Conservation (phyloP, 2,329 filamentous ascomycete genomes). For the Pyrenochaeta sp. region DNA sequence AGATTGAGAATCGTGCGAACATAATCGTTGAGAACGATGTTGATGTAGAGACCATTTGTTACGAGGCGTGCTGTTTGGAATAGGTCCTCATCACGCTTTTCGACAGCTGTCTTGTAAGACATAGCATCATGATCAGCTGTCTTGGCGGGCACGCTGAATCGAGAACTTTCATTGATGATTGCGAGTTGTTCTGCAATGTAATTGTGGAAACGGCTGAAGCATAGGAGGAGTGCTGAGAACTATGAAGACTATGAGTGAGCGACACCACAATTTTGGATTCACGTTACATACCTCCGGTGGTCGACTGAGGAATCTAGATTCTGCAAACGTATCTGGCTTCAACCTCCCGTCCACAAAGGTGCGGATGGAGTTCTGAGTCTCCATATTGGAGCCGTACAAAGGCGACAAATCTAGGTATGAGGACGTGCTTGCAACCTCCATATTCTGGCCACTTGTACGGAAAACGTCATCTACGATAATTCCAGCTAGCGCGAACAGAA, state of each 20-base stretch:
- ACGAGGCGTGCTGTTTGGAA: conserved; percentile 58
- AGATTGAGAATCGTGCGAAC: conserved; percentile 77
- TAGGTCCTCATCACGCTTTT: conserved; percentile 54
- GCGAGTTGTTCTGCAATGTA: conserved; percentile 78
- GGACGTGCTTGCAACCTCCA: conserved; percentile 64
- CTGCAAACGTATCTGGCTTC: conserved; percentile 69
- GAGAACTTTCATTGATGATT: conserved; percentile 78
- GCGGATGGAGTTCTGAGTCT: conserved; percentile 70
- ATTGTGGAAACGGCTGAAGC: conserved; percentile 78
- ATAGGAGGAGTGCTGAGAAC: conserved; percentile 66
- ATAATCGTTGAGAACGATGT: conserved; percentile 78
- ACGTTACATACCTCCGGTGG: neutral
- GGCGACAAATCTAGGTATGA: conserved; percentile 76
- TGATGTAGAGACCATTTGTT: conserved; percentile 57
- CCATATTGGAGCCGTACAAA: conserved; percentile 72
- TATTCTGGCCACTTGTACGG: conserved; percentile 67
- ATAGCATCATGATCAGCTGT: conserved; percentile 62
- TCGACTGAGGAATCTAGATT: neutral
- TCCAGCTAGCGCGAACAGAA: conserved; percentile 72
- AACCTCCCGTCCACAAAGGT: conserved; percentile 68
- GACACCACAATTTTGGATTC: neutral
- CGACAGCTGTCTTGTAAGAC: conserved; percentile 13
- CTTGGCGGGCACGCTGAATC: conserved; percentile 63
- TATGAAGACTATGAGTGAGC: conserved; percentile 38
- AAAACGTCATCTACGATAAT: conserved; percentile 69